Conservation (phyloP, 352 stramenopile species). For the Pythium brachiatum region DNA sequence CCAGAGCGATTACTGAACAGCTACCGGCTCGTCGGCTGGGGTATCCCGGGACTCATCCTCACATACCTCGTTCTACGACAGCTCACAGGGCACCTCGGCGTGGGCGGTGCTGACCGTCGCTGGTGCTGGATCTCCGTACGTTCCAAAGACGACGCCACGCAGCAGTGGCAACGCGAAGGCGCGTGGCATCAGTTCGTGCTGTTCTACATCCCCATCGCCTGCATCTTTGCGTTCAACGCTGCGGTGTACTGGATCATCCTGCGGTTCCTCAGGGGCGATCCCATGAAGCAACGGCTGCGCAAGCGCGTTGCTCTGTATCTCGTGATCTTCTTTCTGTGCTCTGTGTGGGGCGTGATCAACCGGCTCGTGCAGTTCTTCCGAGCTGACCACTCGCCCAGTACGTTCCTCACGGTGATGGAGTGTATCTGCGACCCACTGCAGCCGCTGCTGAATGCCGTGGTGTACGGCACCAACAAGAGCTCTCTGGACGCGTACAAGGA, state of each 20-base stretch:
- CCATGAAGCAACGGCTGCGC: slow-evolving; percentile 58
- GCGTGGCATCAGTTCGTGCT: slow-evolving; percentile 61
- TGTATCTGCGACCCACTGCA: slow-evolving; percentile 71
- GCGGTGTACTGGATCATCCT: slow-evolving; percentile 58
- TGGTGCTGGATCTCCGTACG: slow-evolving; percentile 80
- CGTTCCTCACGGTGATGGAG: slow-evolving; percentile 59
- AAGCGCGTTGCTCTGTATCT: slow-evolving; percentile 64
- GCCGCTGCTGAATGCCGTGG: slow-evolving; percentile 63
- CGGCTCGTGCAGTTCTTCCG: slow-evolving; percentile 61
- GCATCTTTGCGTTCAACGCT: slow-evolving; percentile 70
- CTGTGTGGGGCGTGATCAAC: slow-evolving; percentile 68
- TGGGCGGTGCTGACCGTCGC: slow-evolving; percentile 59
- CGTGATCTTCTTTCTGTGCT: slow-evolving; percentile 69
- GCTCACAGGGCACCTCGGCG: slow-evolving; percentile 64
- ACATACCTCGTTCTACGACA: slow-evolving; percentile 61
- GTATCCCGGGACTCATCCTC: slow-evolving; percentile 49
- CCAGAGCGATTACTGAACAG: slow-evolving; percentile 57
- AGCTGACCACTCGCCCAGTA: slow-evolving; percentile 43
- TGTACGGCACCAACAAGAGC: slow-evolving; percentile 71
- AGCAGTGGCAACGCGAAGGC: slow-evolving; percentile 41
- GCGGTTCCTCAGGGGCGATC: slow-evolving; percentile 55
- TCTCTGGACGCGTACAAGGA: slow-evolving; percentile 72
- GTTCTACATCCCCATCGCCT: slow-evolving; percentile 63
- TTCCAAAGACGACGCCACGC: slow-evolving; percentile 27
- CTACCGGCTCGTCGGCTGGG: slow-evolving; percentile 69